Conservation (phyloP, 2,329 filamentous ascomycete species). For the Aureobasidium mangrovei region DNA sequence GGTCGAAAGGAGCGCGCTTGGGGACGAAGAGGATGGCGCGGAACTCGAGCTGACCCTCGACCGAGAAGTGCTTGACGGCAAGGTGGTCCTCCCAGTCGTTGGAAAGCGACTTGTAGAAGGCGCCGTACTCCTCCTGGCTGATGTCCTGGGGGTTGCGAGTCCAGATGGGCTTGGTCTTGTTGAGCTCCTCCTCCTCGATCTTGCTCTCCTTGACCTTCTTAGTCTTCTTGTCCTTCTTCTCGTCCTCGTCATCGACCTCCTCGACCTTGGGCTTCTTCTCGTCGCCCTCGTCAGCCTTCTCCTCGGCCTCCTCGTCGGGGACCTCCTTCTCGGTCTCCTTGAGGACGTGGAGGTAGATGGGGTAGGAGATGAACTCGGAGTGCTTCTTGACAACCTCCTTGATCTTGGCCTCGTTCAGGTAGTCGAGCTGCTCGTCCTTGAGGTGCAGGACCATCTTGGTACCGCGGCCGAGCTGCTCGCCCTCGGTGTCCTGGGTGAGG, state of each 20-base stretch:
- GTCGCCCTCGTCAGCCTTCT: conserved; percentile 60
- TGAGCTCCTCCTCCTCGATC: conserved; percentile 98
- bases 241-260: conserved; percentile 74
- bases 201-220: conserved; percentile 99
- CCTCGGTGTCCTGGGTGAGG: conserved; percentile 81
- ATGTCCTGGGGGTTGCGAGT: conserved; percentile 96
- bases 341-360: conserved; percentile 98
- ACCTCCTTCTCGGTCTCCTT: conserved; percentile 99
- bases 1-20: conserved; percentile 98
- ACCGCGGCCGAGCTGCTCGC: conserved; percentile 83
- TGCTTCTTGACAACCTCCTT: conserved; percentile 99
- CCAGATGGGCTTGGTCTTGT: conserved; percentile 99
- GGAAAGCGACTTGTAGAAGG: conserved; percentile 99
- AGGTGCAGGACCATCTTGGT: conserved; percentile 98
- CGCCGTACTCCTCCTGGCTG: conserved; percentile 88
- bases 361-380: conserved; percentile 99
- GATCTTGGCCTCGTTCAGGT: conserved; percentile 97
- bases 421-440: conserved; percentile 98
- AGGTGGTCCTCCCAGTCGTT: conserved; percentile 99
- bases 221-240: conserved; percentile 84
- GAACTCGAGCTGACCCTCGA: conserved; percentile 99
- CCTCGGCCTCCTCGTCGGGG: conserved; percentile 86
- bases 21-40: conserved; percentile 98
- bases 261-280: conserved; percentile 96
- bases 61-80: conserved; percentile 99